A percentile compares a stretch with the other conserved stretches of the same genome.
Evolutionary conservation across 345 rosid genomes (phyloP).

Genomic region (Populus euphratica): DNA sequence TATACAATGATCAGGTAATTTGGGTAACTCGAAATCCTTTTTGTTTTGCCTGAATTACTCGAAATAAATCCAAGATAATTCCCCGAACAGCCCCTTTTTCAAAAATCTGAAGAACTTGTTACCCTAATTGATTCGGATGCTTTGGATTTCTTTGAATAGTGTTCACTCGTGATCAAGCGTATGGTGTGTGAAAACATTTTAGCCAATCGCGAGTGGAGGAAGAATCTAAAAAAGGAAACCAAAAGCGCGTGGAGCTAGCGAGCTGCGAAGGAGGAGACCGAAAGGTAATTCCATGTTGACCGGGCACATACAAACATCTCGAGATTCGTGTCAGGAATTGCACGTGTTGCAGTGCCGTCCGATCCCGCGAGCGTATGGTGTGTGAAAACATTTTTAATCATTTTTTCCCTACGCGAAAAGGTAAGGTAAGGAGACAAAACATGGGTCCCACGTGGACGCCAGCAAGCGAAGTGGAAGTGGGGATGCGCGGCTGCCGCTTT

Average conservation of each 20-base stretch:
- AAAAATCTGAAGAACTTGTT: too few relatives aligned
- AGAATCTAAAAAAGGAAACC: not conserved
- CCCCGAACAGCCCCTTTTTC: too few relatives aligned
- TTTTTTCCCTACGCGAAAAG: not conserved
- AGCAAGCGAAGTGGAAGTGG: conserved; percentile 26
- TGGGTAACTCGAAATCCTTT: too few relatives aligned
- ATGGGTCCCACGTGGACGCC: conserved; percentile 37
- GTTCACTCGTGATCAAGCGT: too few relatives aligned
- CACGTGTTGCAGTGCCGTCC: conserved; percentile 36
- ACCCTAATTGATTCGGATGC: too few relatives aligned
- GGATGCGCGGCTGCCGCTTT: conserved; percentile 54
- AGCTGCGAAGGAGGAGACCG: conserved; percentile 18
- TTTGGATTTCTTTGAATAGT: too few relatives aligned
- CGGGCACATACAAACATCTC: conserved; percentile 1
- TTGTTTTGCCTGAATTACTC: too few relatives aligned
- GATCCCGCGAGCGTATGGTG: not conserved
- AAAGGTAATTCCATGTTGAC: conserved; percentile 34
- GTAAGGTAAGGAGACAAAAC: conserved; percentile 21
- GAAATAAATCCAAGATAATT: too few relatives aligned
- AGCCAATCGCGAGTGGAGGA: too few relatives aligned
- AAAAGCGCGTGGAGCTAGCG: conserved; percentile 12
- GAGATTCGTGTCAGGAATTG: conserved; percentile 26
- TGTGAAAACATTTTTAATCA: not conserved
- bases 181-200: too few relatives aligned
- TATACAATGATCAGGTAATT: too few relatives aligned